Conservation (phyloP, 192 early-diverging fungal species). For the Umbelopsis ramanniana region DNA sequence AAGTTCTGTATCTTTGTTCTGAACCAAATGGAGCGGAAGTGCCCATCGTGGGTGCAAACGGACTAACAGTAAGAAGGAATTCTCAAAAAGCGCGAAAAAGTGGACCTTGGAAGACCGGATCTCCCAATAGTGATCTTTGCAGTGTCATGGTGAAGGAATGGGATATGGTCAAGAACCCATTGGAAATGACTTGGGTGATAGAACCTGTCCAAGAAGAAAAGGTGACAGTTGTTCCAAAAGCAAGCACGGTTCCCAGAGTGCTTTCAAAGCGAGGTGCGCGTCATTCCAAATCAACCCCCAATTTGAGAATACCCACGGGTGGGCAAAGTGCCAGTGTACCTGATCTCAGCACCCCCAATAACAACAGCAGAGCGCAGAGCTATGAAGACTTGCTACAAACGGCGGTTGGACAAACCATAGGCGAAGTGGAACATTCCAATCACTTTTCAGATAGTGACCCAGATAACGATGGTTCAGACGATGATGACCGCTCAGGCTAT, state of each 20-base stretch:
- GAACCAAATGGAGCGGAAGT: not conserved
- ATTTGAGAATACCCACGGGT: not conserved
- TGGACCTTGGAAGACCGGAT: not conserved
- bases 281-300: not conserved
- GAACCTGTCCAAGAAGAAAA: not conserved
- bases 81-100: conserved; percentile 18
- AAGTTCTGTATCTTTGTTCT: conserved; percentile 21
- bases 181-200: conserved; percentile 10
- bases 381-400: conserved; percentile 19
- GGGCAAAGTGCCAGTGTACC: not conserved
- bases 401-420: not conserved
- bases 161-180: conserved; percentile 8
- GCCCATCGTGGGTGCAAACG: not conserved
- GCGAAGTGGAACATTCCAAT: not conserved
- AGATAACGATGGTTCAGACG: not conserved
- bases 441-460: conserved; percentile 5
- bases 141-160: conserved; percentile 5
- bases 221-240: not conserved
- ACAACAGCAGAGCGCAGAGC: not conserved
- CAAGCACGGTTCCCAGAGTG: conserved; percentile 4
- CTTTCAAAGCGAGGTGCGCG: conserved; percentile 8
- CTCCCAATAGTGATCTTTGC: conserved; percentile 4
- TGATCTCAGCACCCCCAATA: not conserved
- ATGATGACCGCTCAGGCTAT: not conserved
- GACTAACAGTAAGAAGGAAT: not conserved